A percentile compares a stretch with the other conserved stretches of the same genome.
phyloP scores from a whole-genome alignment of 2,329 filamentous ascomycete species.

The Lachnellula arida region DNA sequence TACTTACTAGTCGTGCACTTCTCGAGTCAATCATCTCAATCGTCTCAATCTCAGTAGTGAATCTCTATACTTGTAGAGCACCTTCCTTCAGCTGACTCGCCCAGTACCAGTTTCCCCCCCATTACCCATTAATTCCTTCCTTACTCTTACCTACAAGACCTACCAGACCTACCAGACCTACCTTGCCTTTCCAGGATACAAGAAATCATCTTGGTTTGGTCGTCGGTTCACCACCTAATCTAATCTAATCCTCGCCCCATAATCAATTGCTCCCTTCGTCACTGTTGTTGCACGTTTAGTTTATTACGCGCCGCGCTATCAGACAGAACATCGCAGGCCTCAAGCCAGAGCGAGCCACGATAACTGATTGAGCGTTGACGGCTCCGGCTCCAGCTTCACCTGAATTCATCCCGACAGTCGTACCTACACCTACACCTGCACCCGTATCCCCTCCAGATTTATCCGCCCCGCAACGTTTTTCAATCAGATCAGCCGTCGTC shows the following conservation, averaged over 20 bases:
- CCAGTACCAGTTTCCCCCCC: too few species aligned
- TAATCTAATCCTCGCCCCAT: background rate
- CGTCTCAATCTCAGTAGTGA: too few species aligned
- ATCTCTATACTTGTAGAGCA: too few species aligned
- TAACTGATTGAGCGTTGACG: background rate
- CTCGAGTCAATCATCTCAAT: too few species aligned
- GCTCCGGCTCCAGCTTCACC: conserved; percentile 6
- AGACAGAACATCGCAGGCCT: background rate
- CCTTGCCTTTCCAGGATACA: background rate
- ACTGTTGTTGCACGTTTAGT: background rate
- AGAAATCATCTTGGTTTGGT: background rate
- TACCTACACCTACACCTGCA: conserved; percentile 3
- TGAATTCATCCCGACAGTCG: background rate
- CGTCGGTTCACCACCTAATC: background rate
- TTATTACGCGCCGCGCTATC: conserved; percentile 2
- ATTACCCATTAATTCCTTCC: too few species aligned
- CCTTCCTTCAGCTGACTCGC: too few species aligned
- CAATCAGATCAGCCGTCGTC: background rate
- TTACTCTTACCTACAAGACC: too few species aligned
- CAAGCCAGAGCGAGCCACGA: conserved; percentile 1
- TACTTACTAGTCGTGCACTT: too few species aligned
- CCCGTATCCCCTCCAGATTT: background rate
- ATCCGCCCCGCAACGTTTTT: conserved; percentile 8
- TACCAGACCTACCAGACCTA: too few species aligned
- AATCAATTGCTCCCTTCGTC: conserved; percentile 1